These are phyloP conservation scores for Myxozyma kluyveri DNA, from an alignment of 805 yeast species.

Conservation along the genomic window DNA sequence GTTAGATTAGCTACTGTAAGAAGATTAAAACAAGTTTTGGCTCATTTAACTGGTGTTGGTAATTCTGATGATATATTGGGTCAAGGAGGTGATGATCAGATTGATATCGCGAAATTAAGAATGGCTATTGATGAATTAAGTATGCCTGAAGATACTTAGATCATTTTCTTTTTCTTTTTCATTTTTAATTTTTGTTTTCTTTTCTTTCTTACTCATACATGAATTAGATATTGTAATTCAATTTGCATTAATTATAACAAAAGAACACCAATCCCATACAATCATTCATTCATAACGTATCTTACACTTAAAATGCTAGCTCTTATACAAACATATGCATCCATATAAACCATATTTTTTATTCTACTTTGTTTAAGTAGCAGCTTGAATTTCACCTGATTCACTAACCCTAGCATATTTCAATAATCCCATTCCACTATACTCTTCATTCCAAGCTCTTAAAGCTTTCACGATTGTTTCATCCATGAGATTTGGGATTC, in stretches of 20 bases:
- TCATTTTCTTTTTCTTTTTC: too few relatives aligned
- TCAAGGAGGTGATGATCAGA: slow-evolving; percentile 11
- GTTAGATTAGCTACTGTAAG: slow-evolving; percentile 18
- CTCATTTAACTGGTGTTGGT: slow-evolving; percentile 11
- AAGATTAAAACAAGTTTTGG: slow-evolving; percentile 17
- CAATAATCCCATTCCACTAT: slow-evolving; percentile 70
- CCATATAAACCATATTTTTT: neutral
- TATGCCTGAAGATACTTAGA: neutral
- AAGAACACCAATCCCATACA: too few relatives aligned
- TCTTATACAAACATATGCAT: too few relatives aligned
- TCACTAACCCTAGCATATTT: slow-evolving; percentile 45
- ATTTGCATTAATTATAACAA: too few relatives aligned
- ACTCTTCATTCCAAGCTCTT: slow-evolving; percentile 75
- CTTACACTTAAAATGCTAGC: too few relatives aligned
- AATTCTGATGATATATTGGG: slow-evolving; percentile 5
- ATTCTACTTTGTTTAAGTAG: neutral
- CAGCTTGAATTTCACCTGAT: slow-evolving; percentile 22
- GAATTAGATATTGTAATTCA: too few relatives aligned
- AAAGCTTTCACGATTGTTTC: slow-evolving; percentile 56
- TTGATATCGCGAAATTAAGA: slow-evolving; percentile 18
- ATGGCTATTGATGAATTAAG: slow-evolving; percentile 22
- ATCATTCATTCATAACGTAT: too few relatives aligned
- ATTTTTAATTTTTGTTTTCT: too few relatives aligned
- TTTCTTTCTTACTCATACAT: neutral
- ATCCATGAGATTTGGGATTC: slow-evolving; percentile 68